Conservation (phyloP, 495 filamentous ascomycete species). For the Corynascus novoguineensis region DNA sequence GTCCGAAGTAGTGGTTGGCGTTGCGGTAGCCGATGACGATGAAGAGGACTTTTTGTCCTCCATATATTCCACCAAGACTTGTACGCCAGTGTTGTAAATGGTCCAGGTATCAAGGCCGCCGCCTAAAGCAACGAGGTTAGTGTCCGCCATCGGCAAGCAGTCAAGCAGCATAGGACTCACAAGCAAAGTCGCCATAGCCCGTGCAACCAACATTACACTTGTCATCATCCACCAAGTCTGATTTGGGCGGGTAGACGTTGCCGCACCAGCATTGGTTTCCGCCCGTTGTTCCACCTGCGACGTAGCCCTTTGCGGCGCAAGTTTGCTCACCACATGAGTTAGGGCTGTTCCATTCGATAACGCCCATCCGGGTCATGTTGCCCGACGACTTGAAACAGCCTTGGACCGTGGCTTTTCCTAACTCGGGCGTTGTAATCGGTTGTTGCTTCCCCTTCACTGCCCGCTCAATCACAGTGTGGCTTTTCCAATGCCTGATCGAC, state of each 20-base stretch:
- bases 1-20: neutral
- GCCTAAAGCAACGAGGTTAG: constrained; percentile 43
- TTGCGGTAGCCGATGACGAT: neutral
- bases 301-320: constrained; percentile 15
- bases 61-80: constrained; percentile 21
- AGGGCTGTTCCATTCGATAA: constrained; percentile 12
- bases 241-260: constrained; percentile 47
- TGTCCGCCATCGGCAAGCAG: neutral
- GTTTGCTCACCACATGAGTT: constrained; percentile 13
- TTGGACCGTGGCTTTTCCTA: constrained; percentile 12
- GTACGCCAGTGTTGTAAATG: constrained; percentile 48
- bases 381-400: constrained; percentile 33
- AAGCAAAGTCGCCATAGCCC: constrained; percentile 49
- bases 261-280: constrained; percentile 57
- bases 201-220: constrained; percentile 53
- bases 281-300: constrained; percentile 15
- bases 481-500: neutral
- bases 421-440: neutral
- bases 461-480: neutral
- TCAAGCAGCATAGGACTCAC: constrained; percentile 43
- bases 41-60: neutral
- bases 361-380: neutral
- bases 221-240: constrained; percentile 40
- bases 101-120: constrained; percentile 44
- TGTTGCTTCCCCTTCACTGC: constrained; percentile 7